Conservation (phyloP, 805 yeast species). For the Metschnikowia lochheadii region DNA sequence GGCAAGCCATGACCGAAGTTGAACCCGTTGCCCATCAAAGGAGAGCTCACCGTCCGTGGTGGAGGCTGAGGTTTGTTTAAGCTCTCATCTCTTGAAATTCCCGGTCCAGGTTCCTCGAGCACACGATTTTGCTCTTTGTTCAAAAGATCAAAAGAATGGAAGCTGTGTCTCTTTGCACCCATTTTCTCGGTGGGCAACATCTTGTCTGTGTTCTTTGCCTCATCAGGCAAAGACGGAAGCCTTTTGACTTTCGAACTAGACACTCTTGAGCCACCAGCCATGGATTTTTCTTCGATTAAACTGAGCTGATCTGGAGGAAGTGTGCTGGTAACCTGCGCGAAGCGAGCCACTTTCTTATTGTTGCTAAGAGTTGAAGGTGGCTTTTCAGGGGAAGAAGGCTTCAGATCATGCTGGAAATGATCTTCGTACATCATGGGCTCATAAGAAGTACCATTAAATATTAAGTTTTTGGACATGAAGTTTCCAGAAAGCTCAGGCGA, state of each 20-base stretch:
- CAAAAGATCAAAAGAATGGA: not conserved
- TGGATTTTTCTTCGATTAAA: constrained; percentile 39
- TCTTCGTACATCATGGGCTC: constrained; percentile 24
- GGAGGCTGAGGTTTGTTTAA: not conserved
- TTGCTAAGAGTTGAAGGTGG: constrained; percentile 28
- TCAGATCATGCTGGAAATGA: not conserved
- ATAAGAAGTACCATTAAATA: constrained; percentile 36
- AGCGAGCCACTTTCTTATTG: constrained; percentile 25
- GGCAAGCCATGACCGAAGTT: not conserved
- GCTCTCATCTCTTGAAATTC: not conserved
- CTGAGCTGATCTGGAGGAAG: constrained; percentile 36
- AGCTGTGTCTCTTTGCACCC: not conserved
- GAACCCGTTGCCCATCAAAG: not conserved
- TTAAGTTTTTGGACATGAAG: constrained; percentile 16
- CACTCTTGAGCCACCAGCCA: constrained; percentile 25
- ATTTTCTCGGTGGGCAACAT: not conserved
- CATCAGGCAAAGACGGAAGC: constrained; percentile 5
- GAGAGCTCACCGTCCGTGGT: not conserved
- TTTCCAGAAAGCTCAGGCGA: constrained; percentile 3
- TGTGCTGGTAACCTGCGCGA: constrained; percentile 17
- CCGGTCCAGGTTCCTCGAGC: not conserved
- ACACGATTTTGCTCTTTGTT: not conserved
- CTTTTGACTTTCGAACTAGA: constrained; percentile 24
- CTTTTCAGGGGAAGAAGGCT: constrained; percentile 8
- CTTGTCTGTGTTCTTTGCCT: not conserved